Evolutionary conservation across 2,329 filamentous ascomycete species (phyloP), one percentile per base, ranked within the genome.

Genomic region (Penicillium sp.): DNA sequence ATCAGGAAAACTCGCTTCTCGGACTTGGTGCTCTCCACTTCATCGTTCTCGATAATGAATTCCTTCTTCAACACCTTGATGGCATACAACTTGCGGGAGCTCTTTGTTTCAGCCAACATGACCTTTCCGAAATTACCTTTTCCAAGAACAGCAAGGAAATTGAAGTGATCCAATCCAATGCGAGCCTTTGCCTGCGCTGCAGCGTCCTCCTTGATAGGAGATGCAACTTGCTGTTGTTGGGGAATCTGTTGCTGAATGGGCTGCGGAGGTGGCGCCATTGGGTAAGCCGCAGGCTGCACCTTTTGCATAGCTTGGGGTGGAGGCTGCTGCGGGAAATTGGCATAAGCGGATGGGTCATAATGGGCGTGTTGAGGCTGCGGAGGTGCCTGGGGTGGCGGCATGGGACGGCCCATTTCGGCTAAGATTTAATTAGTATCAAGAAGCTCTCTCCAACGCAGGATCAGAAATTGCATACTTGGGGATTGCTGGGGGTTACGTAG

Each of bases 121-220:
- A 99, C 94, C 78, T 99, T 99, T 75, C 94, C 94, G 73, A 99
- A 99, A 78, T 99, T 99, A 80, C 94, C 94, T 78, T 99, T 99
- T 72, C 94, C 94, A 64, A 99, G 85, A 54, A 99, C 94, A 63
- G 95, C 93, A 64, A 99, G 83, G 84, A 99, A 99, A 75, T 99
- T 99, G 83, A 99, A 99, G 77, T 99, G 93, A 73, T 99, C 95
- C 46, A 99, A 81, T 19, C 94, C 94, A 72, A 99, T 97, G 53
- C 93, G 86, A 70, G 89, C 54, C 54, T 72, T 75, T 19, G 69
- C 58, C 60, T 72, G 71, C 35, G 70, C 60, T n/a, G 69, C 66
- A 27, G 67, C 59, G n/a, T 73, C 69, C 49, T 76, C 69, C 51
- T 70, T 68, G 19, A 64, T 57, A 10, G 62, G 59, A 5, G 56